Evolutionary conservation across 1,284 basidiomycete genomes (phyloP), one percentile per base, ranked within the genome.

Genomic region (Marasmius tenuissimus): DNA sequence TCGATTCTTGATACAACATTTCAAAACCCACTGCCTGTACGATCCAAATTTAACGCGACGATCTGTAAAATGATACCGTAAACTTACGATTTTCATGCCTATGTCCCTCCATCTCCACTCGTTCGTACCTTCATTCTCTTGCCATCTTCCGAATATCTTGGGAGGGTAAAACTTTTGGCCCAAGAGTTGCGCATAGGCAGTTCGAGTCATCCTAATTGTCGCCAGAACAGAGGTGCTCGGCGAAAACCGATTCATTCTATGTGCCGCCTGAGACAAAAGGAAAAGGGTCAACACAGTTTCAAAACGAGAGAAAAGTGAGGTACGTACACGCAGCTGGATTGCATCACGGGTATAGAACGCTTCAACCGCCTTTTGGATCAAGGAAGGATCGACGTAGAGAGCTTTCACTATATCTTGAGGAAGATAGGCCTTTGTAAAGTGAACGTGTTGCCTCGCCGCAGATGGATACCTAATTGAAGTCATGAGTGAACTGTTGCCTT

Each of bases 81-180:
- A n/a, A 75, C 85, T 58, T 65, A 91, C 93, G 58, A 97, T 87
- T 79, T 97, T 97, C 87, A 97, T 92, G 10, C 96, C 96, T 49
- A 93, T 73, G 73, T 94, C 92, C 65, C 85, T 82, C 87, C 92
- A 88, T 66, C 87, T 81, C 84, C 87, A 86, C 67, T 93, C 82
- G 55, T 78, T 73, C 1, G 81, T 85, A 9, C 80, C 84, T 75
- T 91, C 87, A 11, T 69, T 76, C 66, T 89, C 89, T 62, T 76
- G 75, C 79, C 89, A 92, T n/a, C 76, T 78, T 4, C 95, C 93
- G 70, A 98, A 98, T 22, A 92, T 79, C 69, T 92, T 93, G 0
- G 96, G 96, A 2, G 97, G 92, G 71, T 91, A 92, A 73, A 97
- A 98, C 63, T 89, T 92, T 73, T 98, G 96, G 12, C 94, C 91